Percentiles rank a stretch among this genome's conserved stretches.
phyloP scores from a whole-genome alignment of 371 early-diverging fungal genomes.

The Mycotypha africana region DNA sequence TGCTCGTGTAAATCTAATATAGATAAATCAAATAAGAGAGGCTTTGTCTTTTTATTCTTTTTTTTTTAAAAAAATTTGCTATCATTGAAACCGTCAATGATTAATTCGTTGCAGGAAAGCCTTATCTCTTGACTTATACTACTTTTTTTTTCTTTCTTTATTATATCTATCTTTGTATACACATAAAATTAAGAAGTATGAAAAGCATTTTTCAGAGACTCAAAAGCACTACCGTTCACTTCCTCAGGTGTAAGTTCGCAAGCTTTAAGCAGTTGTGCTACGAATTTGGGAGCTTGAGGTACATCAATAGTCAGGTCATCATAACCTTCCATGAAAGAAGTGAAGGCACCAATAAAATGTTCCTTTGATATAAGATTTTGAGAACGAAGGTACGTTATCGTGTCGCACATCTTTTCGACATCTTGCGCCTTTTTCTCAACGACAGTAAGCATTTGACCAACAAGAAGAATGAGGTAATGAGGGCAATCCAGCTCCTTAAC shows the following conservation, averaged over 20 bases:
- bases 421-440: conserved; percentile 59
- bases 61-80: no score
- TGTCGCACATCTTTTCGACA: conserved; percentile 46
- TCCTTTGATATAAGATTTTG: conserved; percentile 37
- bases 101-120: conserved; percentile 11
- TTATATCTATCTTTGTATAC: no score
- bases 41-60: no score
- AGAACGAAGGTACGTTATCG: conserved; percentile 39
- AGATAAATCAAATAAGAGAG: no score
- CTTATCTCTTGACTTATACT: conserved; percentile 3
- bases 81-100: no score
- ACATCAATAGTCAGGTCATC: conserved; percentile 82
- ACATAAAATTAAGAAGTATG: no score
- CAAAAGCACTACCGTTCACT: conserved; percentile 9
- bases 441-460: conserved; percentile 34
- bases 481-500: conserved; percentile 62
- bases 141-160: conserved; percentile 1
- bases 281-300: conserved; percentile 69
- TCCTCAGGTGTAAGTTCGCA: conserved; percentile 8
- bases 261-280: conserved; percentile 38
- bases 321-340: conserved; percentile 56
- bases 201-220: conserved; percentile 14
- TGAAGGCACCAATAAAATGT: conserved; percentile 49
- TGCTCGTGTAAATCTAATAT: no score
- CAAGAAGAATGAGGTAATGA: conserved; percentile 44